Evolutionary conservation across 164 flowering plant genomes (phyloP).

Genomic region (Vitis rotundifolia): DNA sequence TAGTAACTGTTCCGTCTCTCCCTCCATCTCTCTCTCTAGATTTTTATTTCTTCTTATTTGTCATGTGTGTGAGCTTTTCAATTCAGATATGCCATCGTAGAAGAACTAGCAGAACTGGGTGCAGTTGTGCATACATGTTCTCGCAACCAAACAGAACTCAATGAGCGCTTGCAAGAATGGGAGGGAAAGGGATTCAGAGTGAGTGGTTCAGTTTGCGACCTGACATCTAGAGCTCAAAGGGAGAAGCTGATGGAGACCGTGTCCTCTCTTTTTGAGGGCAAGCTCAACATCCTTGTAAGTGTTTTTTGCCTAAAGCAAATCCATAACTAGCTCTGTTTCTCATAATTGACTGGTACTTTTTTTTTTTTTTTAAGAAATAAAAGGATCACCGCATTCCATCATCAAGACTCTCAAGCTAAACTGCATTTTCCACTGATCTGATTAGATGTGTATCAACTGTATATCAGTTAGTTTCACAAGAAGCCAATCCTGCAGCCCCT

Average conservation of each 20-base stretch:
- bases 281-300: conserved; percentile 45
- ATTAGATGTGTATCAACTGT: no score
- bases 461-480: no score
- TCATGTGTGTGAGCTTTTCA: no score
- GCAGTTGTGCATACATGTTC: conserved; percentile 38
- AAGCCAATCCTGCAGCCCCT: no score
- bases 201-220: conserved; percentile 33
- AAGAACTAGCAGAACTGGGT: conserved; percentile 40
- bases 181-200: conserved; percentile 32
- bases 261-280: conserved; percentile 28
- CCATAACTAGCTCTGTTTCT: no score
- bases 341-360: no score
- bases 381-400: no score
- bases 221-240: neutral
- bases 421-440: no score
- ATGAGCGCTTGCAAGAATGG: conserved; percentile 32
- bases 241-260: conserved; percentile 16
- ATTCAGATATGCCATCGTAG: conserved; percentile 40
- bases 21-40: neutral
- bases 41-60: neutral
- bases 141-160: conserved; percentile 29
- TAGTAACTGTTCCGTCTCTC: neutral
- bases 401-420: no score
- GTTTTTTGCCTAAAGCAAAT: neutral
- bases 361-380: no score